A percentile compares a stretch with the other conserved stretches of the same genome.
phyloP scores from a whole-genome alignment of 441 rosid species.

The Breynia disticha region DNA sequence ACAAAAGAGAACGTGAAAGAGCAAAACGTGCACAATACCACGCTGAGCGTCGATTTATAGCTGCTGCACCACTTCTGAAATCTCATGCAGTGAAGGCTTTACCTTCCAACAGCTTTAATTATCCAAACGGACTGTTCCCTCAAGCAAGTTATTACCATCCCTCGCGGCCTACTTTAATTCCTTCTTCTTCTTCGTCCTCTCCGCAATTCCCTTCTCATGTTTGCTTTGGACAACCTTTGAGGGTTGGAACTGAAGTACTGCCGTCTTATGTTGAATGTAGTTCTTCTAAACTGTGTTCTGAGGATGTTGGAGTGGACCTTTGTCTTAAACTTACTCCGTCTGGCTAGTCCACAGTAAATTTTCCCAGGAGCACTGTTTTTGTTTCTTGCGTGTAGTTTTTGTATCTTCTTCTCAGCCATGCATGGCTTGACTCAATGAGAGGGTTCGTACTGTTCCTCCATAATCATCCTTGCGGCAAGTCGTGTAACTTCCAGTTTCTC shows the following conservation, averaged over 20 bases:
- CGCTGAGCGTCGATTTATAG: conserved; percentile 19
- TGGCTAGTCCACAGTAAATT: conserved; percentile 10
- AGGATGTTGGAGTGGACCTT: conserved; percentile 35
- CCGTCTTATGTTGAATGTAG: conserved; percentile 17
- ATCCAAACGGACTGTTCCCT: no score
- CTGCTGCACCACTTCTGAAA: conserved; percentile 21
- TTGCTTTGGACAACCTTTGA: conserved; percentile 20
- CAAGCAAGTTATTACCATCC: conserved; percentile 7
- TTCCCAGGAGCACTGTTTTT: background rate
- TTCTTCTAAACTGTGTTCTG: conserved; percentile 16
- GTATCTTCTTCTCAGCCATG: no score
- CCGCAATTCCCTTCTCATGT: conserved; percentile 17
- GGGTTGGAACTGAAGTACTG: conserved; percentile 13
- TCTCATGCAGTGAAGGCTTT: background rate
- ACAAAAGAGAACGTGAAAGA: conserved; percentile 49
- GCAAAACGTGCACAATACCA: conserved; percentile 33
- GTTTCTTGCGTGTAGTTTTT: background rate
- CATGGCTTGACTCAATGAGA: no score
- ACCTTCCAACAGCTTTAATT: no score
- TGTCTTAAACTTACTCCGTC: conserved; percentile 48
- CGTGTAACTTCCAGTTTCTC: no score
- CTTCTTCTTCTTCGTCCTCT: conserved; percentile 12
- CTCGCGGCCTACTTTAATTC: conserved; percentile 9
- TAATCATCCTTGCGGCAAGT: no score
- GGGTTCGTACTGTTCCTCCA: no score